Base-by-base conservation (phyloP, 176 grass and related monocot genomes). In the Bothriochloa decipiens region DNA sequence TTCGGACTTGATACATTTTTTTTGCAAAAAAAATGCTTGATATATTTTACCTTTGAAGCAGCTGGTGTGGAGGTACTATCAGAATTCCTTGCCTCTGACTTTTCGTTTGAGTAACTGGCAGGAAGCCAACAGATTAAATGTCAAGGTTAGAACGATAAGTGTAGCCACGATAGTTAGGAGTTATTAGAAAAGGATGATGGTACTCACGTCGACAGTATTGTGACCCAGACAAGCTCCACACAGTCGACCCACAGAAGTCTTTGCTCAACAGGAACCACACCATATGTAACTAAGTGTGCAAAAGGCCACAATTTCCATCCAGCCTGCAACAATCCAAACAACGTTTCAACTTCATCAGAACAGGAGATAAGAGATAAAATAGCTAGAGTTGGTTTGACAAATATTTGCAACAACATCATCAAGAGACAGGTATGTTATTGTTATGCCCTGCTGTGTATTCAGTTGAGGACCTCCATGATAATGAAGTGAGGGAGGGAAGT, bases 271-370 rank as follows among this genome's bases (percentile, higher is more conserved):
- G 96, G 93, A 77, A 99, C 35, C 72, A 94, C 83, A 86, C 96
- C 91, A 13, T 99, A 99, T 77, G 93, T 99, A 26, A 99, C 80
- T 7, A 99, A 85, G 86, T 99, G 96, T 0, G 91, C 96, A 89
- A 99, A 99, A 25, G 96, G 93, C 96, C 96, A 96, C 65, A 99
- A 50, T 53, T 99, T 99, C 96, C 96, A 99, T 5, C 96, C 96
- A 79, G 96, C 96, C 96, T 96, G 70, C 27, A 43, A 76, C 85
- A 76, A 83, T 47, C 11, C 60, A 74, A 82, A 5, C 9, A 73
- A 14, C 1, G n/a, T 33, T 81, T 61, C 16, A 69, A 15, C 1
- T 62, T 60, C 75, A 7, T 47, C 37, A 22, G 10, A 71, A 81
- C n/a, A 80, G 22, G 10, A 41, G 33, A 82, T 25, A 87, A 76